A percentile compares a stretch with the other conserved stretches of the same genome.
These are phyloP conservation scores for Ogataea degrootiae DNA, from an alignment of 805 yeast species.

Conservation along the genomic window DNA sequence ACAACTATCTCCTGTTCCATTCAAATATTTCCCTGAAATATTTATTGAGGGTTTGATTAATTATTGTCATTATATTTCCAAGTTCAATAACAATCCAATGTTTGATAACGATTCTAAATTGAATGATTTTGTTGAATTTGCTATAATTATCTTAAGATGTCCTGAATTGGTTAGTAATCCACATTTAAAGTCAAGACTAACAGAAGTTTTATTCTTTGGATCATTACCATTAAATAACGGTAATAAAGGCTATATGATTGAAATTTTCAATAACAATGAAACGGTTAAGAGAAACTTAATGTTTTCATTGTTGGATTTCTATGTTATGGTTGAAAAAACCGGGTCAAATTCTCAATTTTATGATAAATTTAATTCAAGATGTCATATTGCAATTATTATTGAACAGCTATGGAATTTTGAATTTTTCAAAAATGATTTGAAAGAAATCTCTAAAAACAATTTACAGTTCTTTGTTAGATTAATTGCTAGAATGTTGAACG, in stretches of 20 bases:
- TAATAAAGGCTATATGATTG: constrained; percentile 69
- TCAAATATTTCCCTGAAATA: constrained; percentile 82
- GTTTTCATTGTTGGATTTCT: constrained; percentile 81
- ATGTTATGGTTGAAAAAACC: constrained; percentile 92
- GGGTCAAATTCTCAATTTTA: constrained; percentile 94
- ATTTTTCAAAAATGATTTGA: constrained; percentile 62
- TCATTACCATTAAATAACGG: constrained; percentile 51
- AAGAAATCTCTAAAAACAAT: constrained; percentile 50
- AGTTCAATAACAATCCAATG: constrained; percentile 54
- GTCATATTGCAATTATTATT: constrained; percentile 75
- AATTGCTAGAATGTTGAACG: constrained; percentile 92
- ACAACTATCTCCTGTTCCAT: constrained; percentile 63
- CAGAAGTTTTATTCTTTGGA: constrained; percentile 77
- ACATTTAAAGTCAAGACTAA: constrained; percentile 79
- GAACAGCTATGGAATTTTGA: constrained; percentile 80
- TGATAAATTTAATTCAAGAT: constrained; percentile 91
- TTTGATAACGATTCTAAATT: constrained; percentile 47
- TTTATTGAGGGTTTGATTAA: constrained; percentile 76
- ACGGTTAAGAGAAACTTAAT: constrained; percentile 62
- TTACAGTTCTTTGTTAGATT: constrained; percentile 86
- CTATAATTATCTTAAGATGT: constrained; percentile 72
- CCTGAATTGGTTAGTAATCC: constrained; percentile 88
- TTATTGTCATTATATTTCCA: constrained; percentile 59
- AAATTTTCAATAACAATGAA: constrained; percentile 58
- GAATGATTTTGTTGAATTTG: constrained; percentile 59